Base-by-base conservation (phyloP, 768 basidiomycete species). In the Boletus eberwhitei region DNA sequence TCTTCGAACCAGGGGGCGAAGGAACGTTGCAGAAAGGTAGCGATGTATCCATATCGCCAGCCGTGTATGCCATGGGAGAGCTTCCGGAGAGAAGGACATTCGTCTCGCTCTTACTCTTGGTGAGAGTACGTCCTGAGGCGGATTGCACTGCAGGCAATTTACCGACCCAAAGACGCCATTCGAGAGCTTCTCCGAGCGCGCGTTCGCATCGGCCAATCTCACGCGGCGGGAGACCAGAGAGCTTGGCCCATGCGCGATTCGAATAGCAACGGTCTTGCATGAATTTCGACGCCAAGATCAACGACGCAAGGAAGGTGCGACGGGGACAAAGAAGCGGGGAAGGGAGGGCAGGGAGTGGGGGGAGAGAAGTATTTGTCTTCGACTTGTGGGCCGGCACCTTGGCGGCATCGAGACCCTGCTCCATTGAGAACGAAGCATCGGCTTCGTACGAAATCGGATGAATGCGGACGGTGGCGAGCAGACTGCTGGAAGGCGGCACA, bases 161-260 rank as follows among this genome's bases (percentile, higher is more conserved):
- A 52, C 91, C 91, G 38, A 95, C 90, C 91, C 92, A 94, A 22
- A 95, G 82, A n/a, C 90, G 82, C 90, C 91, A 96, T 56, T 86
- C 86, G 19, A 96, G 80, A 9, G 91, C 86, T 66, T 86, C 84
- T 22, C 93, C 90, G 39, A 98, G 82, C 1, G 89, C 90, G 22
- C 90, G 84, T 71, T 98, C 95, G 65, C 92, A 94, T 17, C 85
- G 82, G 37, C 90, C 86, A 48, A 98, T 89, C 75, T 98, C 94
- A 39, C 84, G 75, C 5, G 91, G 84, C 0, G 87, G 83, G 3
- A 98, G 79, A 17, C 93, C 93, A n/a, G 89, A 90, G 7, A 98
- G 80, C 64, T 94, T 93, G 2, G 90, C 89, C 95, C 95, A 97
- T 17, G 94, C 93, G 26, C 85, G 83, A 68, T 97, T 96, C 14